phyloP scores from a whole-genome alignment of 345 rosid species.

The Leavenworthia alabamica region DNA sequence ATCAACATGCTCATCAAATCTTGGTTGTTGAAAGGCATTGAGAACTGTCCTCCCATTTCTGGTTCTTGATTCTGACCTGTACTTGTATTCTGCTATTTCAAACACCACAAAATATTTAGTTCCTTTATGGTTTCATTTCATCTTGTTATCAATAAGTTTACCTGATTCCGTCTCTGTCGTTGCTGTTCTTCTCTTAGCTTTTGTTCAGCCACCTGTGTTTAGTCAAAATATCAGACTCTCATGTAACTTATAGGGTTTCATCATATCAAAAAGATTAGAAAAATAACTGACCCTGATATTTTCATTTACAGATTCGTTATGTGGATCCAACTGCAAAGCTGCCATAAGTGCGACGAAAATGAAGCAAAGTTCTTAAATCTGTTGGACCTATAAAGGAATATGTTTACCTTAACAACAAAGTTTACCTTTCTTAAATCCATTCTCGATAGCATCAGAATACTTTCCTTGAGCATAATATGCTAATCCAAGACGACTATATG shows the following conservation, averaged over 20 bases:
- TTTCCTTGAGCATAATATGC: constrained; percentile 76
- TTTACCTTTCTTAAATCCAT: constrained; percentile 90
- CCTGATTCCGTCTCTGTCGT: constrained; percentile 46
- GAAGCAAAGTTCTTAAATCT: no score
- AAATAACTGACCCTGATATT: constrained; percentile 54
- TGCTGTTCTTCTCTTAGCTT: constrained; percentile 58
- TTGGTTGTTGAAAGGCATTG: constrained; percentile 18
- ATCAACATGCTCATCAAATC: constrained; percentile 31
- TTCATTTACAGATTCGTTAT: constrained; percentile 64
- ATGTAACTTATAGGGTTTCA: not conserved
- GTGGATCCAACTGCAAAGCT: constrained; percentile 79
- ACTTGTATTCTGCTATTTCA: constrained; percentile 19
- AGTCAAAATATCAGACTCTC: constrained; percentile 10
- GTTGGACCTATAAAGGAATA: no score
- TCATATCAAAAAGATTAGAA: not conserved
- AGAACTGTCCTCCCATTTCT: constrained; percentile 16
- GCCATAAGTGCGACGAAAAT: constrained; percentile 26
- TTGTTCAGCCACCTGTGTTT: constrained; percentile 57
- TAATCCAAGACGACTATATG: constrained; percentile 83
- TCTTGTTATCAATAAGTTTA: constrained; percentile 20
- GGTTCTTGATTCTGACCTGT: constrained; percentile 13
- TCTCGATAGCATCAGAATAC: constrained; percentile 67
- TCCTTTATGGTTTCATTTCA: not conserved
- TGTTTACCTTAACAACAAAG: no score
- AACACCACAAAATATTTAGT: constrained; percentile 11